These are phyloP conservation scores for Ceratocystis cacaofunesta DNA, from an alignment of 2,329 filamentous ascomycete species.

Conservation along the genomic window DNA sequence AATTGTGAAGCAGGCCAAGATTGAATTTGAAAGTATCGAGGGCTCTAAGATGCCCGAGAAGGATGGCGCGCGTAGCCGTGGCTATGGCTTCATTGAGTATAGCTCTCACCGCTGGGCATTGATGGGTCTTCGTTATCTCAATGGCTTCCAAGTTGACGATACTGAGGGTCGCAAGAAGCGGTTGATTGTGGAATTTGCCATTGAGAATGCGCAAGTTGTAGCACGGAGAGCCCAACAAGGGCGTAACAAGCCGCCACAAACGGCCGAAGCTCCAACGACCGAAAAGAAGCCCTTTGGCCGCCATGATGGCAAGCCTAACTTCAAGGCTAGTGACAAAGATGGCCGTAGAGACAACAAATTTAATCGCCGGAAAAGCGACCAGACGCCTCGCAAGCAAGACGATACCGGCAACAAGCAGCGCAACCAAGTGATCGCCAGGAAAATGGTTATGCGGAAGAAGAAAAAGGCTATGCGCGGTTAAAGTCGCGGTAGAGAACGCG, in stretches of 20 bases:
- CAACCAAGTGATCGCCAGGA: constrained; percentile 15
- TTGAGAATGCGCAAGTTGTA: constrained; percentile 96
- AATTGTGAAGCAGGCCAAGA: constrained; percentile 84
- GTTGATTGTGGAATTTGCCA: constrained; percentile 89
- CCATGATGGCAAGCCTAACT: not conserved
- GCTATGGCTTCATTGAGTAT: constrained; percentile 97
- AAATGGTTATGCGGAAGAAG: constrained; percentile 16
- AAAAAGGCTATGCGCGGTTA: constrained; percentile 14
- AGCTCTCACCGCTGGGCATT: constrained; percentile 83
- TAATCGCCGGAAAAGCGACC: constrained; percentile 16
- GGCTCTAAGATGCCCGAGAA: constrained; percentile 71
- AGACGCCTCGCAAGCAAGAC: constrained; percentile 24
- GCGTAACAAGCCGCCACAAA: constrained; percentile 6
- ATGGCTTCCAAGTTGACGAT: constrained; percentile 52
- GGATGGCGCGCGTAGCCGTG: constrained; percentile 70
- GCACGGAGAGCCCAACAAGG: constrained; percentile 39
- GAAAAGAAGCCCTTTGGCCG: constrained; percentile 5
- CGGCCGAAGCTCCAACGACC: not conserved
- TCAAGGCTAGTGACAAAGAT: constrained; percentile 11
- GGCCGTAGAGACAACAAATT: constrained; percentile 16
- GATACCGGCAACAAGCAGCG: constrained; percentile 23
- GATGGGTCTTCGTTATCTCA: constrained; percentile 89
- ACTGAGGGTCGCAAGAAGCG: constrained; percentile 67
- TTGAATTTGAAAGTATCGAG: constrained; percentile 78
- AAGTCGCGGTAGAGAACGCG: not conserved